Evolutionary conservation across 345 rosid species (phyloP).

Genomic region (Populus euphratica): DNA sequence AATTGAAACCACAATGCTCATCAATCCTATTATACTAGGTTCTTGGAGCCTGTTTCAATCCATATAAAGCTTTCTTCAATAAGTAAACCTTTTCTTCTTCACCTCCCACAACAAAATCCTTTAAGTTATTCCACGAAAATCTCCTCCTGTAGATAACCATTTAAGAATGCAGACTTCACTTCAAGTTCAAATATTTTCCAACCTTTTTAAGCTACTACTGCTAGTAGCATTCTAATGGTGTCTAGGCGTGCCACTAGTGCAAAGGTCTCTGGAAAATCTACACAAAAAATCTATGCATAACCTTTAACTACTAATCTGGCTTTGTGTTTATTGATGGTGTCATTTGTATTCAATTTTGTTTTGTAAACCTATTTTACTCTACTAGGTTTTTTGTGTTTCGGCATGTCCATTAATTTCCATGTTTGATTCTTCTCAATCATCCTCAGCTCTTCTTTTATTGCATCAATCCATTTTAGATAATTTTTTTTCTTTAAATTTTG

Average conservation of each 20-base stretch:
- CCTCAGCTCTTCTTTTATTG: not conserved
- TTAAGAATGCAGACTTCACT: not conserved
- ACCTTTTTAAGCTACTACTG: not conserved
- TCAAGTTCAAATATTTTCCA: not conserved
- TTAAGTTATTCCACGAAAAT: not conserved
- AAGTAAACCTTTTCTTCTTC: not conserved
- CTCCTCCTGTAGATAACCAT: not conserved
- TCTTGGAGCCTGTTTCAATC: too few relatives aligned
- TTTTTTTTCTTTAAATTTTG: not conserved
- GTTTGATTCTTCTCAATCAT: not conserved
- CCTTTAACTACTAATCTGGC: not conserved
- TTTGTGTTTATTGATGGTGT: not conserved
- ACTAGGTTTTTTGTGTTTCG: not conserved
- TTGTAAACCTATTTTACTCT: not conserved
- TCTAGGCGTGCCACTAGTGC: not conserved
- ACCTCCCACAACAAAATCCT: not conserved
- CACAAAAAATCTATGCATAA: not conserved
- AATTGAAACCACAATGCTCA: too few relatives aligned
- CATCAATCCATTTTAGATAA: not conserved
- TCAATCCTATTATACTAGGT: too few relatives aligned
- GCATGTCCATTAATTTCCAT: not conserved
- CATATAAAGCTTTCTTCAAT: too few relatives aligned
- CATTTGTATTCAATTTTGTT: not conserved
- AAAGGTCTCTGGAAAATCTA: not conserved
- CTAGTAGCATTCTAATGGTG: not conserved